Evolutionary conservation across 768 basidiomycete genomes (phyloP).

Genomic region (Mycena kentingensis): DNA sequence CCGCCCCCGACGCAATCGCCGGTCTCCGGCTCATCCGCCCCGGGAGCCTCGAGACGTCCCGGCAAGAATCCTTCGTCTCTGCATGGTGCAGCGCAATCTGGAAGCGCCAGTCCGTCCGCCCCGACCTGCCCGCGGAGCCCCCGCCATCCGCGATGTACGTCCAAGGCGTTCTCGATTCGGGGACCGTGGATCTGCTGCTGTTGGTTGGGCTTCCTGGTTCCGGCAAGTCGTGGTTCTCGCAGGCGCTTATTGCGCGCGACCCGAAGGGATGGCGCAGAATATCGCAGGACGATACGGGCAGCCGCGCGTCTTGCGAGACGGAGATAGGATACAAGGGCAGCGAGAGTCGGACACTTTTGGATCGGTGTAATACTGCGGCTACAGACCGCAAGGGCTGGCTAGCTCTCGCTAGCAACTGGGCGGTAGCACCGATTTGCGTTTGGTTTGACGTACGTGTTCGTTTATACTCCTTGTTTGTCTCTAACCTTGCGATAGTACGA

Average conservation of each 20-base stretch:
- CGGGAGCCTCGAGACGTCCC: constrained; percentile 56
- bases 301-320: constrained; percentile 49
- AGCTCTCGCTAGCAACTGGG: constrained; percentile 50
- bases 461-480: neutral
- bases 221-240: constrained; percentile 59
- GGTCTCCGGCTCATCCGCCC: constrained; percentile 53
- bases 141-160: constrained; percentile 47
- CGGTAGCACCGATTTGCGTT: constrained; percentile 46
- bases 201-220: constrained; percentile 66
- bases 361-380: constrained; percentile 55
- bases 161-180: constrained; percentile 39
- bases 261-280: constrained; percentile 46
- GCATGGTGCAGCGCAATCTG: constrained; percentile 60
- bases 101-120: constrained; percentile 56
- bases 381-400: constrained; percentile 54
- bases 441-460: constrained; percentile 46
- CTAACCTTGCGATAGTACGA: constrained; percentile 37
- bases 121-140: constrained; percentile 53
- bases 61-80: constrained; percentile 60
- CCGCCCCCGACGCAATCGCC: constrained; percentile 50
- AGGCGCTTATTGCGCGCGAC: constrained; percentile 48
- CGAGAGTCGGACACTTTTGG: constrained; percentile 49
- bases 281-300: constrained; percentile 60
- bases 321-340: constrained; percentile 44
- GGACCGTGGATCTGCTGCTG: constrained; percentile 45